phyloP scores from a whole-genome alignment of 192 early-diverging fungal genomes.

The Rhizophlyctis rosea region DNA sequence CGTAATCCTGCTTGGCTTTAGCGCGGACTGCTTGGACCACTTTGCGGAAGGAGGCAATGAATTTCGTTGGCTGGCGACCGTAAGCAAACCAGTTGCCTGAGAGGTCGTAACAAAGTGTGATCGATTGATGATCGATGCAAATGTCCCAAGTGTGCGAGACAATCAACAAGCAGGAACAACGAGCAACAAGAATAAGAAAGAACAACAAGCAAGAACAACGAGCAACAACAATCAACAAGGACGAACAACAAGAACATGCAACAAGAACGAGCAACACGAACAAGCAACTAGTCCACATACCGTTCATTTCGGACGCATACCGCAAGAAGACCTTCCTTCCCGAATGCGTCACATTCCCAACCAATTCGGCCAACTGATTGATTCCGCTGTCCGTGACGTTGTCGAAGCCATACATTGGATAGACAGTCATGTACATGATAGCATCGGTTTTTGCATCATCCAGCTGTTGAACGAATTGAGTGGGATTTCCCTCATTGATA shows the following conservation, averaged over 20 bases:
- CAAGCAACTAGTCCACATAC: no score
- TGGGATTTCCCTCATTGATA: conserved; percentile 4
- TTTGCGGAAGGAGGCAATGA: conserved; percentile 15
- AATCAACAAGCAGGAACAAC: no score
- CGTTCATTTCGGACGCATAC: conserved; percentile 45
- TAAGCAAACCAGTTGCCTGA: conserved; percentile 37
- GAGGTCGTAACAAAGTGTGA: no score
- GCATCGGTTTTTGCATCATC: conserved; percentile 35
- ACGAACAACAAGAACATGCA: no score
- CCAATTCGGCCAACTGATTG: background rate
- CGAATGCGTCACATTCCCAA: background rate
- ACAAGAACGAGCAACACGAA: no score
- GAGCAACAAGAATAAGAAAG: no score
- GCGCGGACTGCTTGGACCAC: conserved; percentile 17
- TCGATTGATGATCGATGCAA: no score
- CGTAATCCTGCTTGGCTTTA: background rate
- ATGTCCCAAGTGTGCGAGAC: no score
- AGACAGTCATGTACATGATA: conserved; percentile 35
- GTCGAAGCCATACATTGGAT: conserved; percentile 32
- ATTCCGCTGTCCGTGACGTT: conserved; percentile 27
- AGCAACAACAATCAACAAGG: no score
- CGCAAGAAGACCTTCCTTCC: conserved; percentile 31
- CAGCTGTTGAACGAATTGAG: conserved; percentile 25
- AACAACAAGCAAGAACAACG: no score
- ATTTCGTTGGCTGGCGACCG: conserved; percentile 28